Conservation (phyloP, 2,329 filamentous ascomycete genomes). For the Clarireedia monteithiana region DNA sequence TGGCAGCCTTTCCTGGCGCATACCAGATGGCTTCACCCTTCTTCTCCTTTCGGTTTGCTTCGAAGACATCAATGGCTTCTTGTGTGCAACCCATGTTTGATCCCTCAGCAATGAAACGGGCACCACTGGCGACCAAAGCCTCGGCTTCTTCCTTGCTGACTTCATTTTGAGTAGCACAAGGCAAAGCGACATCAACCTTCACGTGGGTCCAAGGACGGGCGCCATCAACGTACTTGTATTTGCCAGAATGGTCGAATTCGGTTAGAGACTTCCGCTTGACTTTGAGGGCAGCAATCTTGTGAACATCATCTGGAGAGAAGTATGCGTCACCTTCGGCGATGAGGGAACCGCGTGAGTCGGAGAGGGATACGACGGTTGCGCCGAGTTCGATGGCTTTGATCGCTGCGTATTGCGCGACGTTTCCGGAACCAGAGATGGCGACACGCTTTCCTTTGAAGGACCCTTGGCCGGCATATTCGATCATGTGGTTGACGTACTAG, state of each 20-base stretch:
- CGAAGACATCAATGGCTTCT: constrained; percentile 89
- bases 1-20: constrained; percentile 92
- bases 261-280: constrained; percentile 77
- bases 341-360: constrained; percentile 81
- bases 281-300: constrained; percentile 77
- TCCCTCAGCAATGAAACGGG: constrained; percentile 86
- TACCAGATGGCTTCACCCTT: constrained; percentile 77
- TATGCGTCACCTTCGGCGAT: constrained; percentile 62
- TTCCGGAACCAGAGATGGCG: constrained; percentile 92
- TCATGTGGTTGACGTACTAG: constrained; percentile 86
- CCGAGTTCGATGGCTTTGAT: constrained; percentile 96
- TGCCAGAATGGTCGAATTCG: constrained; percentile 54
- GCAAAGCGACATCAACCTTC: constrained; percentile 84
- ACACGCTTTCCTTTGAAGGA: constrained; percentile 86
- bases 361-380: constrained; percentile 84
- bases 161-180: constrained; percentile 96
- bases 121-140: constrained; percentile 67
- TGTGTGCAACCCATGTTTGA: constrained; percentile 99
- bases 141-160: constrained; percentile 86
- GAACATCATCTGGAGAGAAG: constrained; percentile 74
- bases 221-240: constrained; percentile 81
- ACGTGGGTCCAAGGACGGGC: constrained; percentile 89
- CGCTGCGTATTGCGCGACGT: constrained; percentile 95
- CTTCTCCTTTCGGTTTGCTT: constrained; percentile 66
- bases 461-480: constrained; percentile 80